Percentiles rank a stretch among this genome's conserved stretches.
These are phyloP conservation scores for Thraustotheca clavata DNA, from an alignment of 352 stramenopile genomes.

Conservation along the genomic window DNA sequence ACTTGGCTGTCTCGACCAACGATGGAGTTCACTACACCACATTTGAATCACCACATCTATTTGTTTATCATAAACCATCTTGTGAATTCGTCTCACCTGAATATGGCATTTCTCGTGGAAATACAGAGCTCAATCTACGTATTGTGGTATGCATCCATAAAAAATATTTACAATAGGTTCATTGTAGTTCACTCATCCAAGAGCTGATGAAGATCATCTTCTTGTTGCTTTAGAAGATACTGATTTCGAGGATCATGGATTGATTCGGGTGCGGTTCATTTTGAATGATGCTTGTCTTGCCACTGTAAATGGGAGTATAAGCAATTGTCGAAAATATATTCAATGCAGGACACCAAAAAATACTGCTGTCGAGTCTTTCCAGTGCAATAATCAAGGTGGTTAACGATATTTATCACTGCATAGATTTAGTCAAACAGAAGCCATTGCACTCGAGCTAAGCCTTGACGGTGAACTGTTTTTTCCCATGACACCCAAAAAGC, in stretches of 20 bases:
- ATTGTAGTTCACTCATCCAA: conserved; percentile 8
- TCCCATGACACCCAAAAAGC: conserved; percentile 8
- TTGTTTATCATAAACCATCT: conserved; percentile 13
- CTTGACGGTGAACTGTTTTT: conserved; percentile 11
- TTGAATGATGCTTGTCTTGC: not conserved
- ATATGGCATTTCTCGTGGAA: conserved; percentile 14
- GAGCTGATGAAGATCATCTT: not conserved
- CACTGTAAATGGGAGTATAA: not conserved
- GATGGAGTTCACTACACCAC: conserved; percentile 6
- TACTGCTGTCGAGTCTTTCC: conserved; percentile 10
- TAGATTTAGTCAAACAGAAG: conserved; percentile 18
- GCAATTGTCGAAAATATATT: conserved; percentile 1
- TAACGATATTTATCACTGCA: not conserved
- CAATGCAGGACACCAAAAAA: conserved; percentile 9
- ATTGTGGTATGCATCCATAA: not conserved
- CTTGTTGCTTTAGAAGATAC: conserved; percentile 12
- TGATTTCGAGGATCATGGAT: not conserved
- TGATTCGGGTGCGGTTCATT: conserved; percentile 9
- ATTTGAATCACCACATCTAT: not conserved
- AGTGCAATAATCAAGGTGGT: not conserved
- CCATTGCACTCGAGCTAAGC: conserved; percentile 2
- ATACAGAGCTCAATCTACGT: conserved; percentile 12
- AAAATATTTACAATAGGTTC: not conserved
- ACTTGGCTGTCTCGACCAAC: not conserved
- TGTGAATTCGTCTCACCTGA: conserved; percentile 15